Evolutionary conservation across 495 filamentous ascomycete species (phyloP).

Genomic region (Aspergillus homomorphus): DNA sequence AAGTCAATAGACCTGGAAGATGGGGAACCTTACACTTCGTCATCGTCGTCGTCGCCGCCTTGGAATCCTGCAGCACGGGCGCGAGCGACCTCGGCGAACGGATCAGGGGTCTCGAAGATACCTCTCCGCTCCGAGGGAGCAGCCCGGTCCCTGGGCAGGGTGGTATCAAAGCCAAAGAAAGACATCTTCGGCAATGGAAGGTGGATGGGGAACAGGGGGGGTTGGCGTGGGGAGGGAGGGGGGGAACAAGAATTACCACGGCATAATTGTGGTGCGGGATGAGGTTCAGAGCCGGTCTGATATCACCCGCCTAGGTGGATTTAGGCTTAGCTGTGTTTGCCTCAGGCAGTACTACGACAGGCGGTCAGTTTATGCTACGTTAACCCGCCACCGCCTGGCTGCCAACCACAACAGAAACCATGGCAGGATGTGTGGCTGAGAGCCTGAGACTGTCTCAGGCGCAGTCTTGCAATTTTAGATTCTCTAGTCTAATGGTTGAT

Average conservation of each 20-base stretch:
- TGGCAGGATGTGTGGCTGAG: too few relatives aligned
- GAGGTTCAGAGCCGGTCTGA: slow-evolving; percentile 21
- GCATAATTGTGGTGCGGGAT: slow-evolving; percentile 31
- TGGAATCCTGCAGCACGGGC: slow-evolving; percentile 34
- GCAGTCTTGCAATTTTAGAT: too few relatives aligned
- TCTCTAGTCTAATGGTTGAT: too few relatives aligned
- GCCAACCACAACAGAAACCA: too few relatives aligned
- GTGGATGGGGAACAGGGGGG: slow-evolving; percentile 9
- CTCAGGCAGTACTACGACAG: slow-evolving; percentile 13
- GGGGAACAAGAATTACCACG: slow-evolving; percentile 22
- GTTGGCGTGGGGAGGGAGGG: slow-evolving; percentile 15
- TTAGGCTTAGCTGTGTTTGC: slow-evolving; percentile 9
- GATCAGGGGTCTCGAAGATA: slow-evolving; percentile 81
- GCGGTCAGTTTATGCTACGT: neutral
- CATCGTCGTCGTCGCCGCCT: slow-evolving; percentile 52
- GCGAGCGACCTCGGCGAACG: slow-evolving; percentile 77
- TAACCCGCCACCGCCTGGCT: neutral
- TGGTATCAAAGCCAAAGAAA: slow-evolving; percentile 84
- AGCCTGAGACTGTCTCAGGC: too few relatives aligned
- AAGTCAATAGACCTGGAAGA: neutral
- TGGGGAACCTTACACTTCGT: slow-evolving; percentile 64
- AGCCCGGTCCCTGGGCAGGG: slow-evolving; percentile 57
- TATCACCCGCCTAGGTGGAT: slow-evolving; percentile 21
- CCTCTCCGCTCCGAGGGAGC: slow-evolving; percentile 58
- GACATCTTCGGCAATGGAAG: slow-evolving; percentile 52